Evolutionary conservation across 2,329 filamentous ascomycete species (phyloP), one percentile per base, ranked within the genome.

Genomic region (Talaromyces amestolkiae): DNA sequence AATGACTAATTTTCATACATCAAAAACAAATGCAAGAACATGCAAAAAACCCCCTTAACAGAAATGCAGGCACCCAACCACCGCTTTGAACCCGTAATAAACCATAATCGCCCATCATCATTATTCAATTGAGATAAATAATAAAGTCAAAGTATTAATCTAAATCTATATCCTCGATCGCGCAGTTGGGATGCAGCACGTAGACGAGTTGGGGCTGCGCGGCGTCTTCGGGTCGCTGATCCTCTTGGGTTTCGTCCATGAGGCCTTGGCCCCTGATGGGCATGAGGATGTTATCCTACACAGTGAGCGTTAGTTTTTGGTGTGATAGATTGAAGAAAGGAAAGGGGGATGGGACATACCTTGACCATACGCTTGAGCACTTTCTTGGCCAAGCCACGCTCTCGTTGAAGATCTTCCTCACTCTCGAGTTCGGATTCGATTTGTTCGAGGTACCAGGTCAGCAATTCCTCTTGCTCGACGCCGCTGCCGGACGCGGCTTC

Each of bases 321-420:
- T 45, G 65, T 8, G 47, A 58, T 66, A 43, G 35, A 58, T 47
- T 59, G 61, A 45, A 27, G 10, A 22, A 65, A 53, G 37, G 43
- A 31, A 37, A 13, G 65, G 45, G 53, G 59, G 62, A 3, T 3
- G 35, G 35, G 65, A 80, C 87, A 74, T 82, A 95, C 93, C 89
- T 95, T 97, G 74, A 97, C 91, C 90, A 98, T 96, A 78, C 92
- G 90, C 85, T 91, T 96, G 71, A 99, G 80, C 62, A 99, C 94
- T 85, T 97, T 95, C 75, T 83, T 86, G 15, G 89, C 90, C 64
- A 97, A 80, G 3, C 82, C 82, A 74, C 87, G 86, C 80, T 98
- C 93, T 17, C 81, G 82, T 74, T 93, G 86, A 73, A 96, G 85
- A 71, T 93, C 92, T 64, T 96, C 92, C 77, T 96, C 89, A 49